A percentile compares a stretch with the other conserved stretches of the same genome.
Evolutionary conservation across 306 rosid genomes (phyloP).

Genomic region (Malus asiatica): DNA sequence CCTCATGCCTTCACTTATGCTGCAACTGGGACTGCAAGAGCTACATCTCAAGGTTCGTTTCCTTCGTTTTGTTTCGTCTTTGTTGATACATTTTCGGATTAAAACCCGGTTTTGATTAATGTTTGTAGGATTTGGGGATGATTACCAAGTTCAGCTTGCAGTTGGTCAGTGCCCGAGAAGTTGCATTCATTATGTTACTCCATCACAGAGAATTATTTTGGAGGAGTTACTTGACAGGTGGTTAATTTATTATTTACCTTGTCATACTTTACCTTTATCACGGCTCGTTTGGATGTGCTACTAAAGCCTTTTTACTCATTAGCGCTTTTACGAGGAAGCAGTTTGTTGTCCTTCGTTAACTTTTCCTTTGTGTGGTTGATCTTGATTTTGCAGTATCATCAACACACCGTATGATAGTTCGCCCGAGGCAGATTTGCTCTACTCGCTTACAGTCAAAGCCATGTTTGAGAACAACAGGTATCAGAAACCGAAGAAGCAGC

Average conservation of each 20-base stretch:
- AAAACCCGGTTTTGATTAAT: neutral
- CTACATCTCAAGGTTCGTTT: constrained; percentile 67
- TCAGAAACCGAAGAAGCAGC: constrained; percentile 67
- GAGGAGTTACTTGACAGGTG: constrained; percentile 88
- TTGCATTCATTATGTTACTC: constrained; percentile 86
- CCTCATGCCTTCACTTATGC: constrained; percentile 70
- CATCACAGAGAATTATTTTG: constrained; percentile 73
- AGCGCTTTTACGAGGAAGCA: too few species aligned
- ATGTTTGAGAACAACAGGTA: constrained; percentile 76
- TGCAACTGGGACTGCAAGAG: constrained; percentile 75
- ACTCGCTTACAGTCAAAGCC: constrained; percentile 73
- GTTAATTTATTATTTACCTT: neutral
- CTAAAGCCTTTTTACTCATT: too few species aligned
- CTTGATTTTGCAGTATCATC: constrained; percentile 47
- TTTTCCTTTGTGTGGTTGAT: constrained; percentile 9
- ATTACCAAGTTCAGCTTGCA: constrained; percentile 76
- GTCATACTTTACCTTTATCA: neutral
- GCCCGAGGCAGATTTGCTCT: constrained; percentile 70
- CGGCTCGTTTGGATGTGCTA: too few species aligned
- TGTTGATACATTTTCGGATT: neutral
- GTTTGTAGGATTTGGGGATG: constrained; percentile 54
- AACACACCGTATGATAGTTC: constrained; percentile 56
- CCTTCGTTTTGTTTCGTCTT: neutral
- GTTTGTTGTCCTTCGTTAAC: neutral
- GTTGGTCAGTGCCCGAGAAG: constrained; percentile 92